phyloP scores from a whole-genome alignment of 2,329 filamentous ascomycete species.

The Stagonosporopsis rhizophila region DNA sequence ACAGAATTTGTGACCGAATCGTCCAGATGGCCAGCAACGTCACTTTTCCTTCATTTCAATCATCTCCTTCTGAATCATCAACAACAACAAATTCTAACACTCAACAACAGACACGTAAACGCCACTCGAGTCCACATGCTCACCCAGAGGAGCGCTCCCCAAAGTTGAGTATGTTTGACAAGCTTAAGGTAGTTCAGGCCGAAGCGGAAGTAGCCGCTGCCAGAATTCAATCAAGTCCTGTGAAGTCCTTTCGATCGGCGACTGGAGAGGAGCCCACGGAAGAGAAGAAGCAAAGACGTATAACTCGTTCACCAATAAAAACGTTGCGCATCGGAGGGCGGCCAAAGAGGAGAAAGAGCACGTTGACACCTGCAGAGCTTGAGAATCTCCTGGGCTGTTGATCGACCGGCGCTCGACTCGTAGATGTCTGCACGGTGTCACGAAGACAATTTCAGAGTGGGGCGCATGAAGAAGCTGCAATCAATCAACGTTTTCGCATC shows the following conservation, averaged over 20 bases:
- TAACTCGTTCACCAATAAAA: conserved; percentile 43
- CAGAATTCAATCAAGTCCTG: conserved; percentile 19
- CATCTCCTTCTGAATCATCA: conserved; percentile 12
- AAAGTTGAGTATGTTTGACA: conserved; percentile 56
- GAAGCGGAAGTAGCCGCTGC: conserved; percentile 55
- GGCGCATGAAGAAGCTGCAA: conserved; percentile 13
- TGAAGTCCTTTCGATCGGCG: conserved; percentile 15
- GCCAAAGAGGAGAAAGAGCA: conserved; percentile 73
- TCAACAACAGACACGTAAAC: conserved; percentile 46
- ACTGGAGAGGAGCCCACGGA: conserved; percentile 30
- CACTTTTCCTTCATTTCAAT: conserved; percentile 34
- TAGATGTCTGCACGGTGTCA: conserved; percentile 7
- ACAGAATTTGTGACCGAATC: conserved; percentile 34
- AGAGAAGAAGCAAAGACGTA: conserved; percentile 32
- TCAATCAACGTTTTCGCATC: conserved; percentile 11
- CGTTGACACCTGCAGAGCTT: conserved; percentile 77
- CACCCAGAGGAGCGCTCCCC: conserved; percentile 49
- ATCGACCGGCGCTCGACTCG: conserved; percentile 7
- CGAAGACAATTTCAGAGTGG: conserved; percentile 8
- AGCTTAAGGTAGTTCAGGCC: conserved; percentile 53
- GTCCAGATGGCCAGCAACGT: conserved; percentile 37
- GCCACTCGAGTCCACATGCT: conserved; percentile 46
- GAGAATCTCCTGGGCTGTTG: conserved; percentile 54
- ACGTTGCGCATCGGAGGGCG: conserved; percentile 61
- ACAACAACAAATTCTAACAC: conserved; percentile 36